phyloP scores from a whole-genome alignment of 2,329 filamentous ascomycete species.

The Botrytis elliptica region DNA sequence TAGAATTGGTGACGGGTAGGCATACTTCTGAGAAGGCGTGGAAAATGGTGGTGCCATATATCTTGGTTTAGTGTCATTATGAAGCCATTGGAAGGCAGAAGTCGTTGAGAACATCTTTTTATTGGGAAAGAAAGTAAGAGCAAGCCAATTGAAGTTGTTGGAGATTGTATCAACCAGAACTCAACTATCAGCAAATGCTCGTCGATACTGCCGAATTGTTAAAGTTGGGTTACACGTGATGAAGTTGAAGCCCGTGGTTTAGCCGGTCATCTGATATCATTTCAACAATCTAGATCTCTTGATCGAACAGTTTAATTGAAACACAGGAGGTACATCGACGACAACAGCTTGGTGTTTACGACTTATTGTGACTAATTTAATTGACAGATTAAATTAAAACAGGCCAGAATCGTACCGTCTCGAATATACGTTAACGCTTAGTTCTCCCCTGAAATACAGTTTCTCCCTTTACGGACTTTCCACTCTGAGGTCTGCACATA shows the following conservation, averaged over 20 bases:
- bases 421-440: too few relatives aligned
- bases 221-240: background rate
- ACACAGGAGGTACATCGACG: background rate
- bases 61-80: background rate
- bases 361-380: background rate
- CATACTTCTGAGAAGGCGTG: slow-evolving; percentile 9
- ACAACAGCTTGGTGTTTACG: background rate
- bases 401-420: background rate
- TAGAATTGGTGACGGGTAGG: slow-evolving; percentile 2
- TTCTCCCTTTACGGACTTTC: background rate
- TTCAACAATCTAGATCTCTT: background rate
- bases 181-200: background rate
- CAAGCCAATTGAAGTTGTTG: background rate
- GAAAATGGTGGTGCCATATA: slow-evolving; percentile 5
- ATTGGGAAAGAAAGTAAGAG: background rate
- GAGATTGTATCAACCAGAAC: background rate
- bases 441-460: background rate
- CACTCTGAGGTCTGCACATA: slow-evolving; percentile 5
- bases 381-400: too few relatives aligned
- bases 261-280: background rate
- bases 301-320: background rate
- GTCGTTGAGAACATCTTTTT: slow-evolving; percentile 8
- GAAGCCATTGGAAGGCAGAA: slow-evolving; percentile 17
- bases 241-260: background rate
- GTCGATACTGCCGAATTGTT: background rate